phyloP scores from a whole-genome alignment of 2,329 filamentous ascomycete genomes.

The Claviceps pusilla region DNA sequence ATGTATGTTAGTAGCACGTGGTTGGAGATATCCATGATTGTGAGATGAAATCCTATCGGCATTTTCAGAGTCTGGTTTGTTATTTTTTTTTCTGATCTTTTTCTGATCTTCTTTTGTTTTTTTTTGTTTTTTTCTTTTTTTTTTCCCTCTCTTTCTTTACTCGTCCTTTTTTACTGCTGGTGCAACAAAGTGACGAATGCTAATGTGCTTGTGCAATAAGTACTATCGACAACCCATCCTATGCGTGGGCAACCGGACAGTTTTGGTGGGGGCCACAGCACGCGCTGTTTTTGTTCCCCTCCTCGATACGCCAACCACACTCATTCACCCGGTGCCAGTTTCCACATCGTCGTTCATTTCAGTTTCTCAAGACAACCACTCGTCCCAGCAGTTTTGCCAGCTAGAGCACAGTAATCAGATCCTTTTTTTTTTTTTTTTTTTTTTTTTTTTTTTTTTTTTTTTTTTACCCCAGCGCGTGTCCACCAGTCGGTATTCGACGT shows the following conservation, averaged over 20 bases:
- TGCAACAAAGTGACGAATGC: not conserved
- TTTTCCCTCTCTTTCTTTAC: not conserved
- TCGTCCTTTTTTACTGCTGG: not conserved
- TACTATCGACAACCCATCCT: not conserved
- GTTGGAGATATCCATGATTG: constrained; percentile 26
- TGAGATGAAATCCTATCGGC: constrained; percentile 15
- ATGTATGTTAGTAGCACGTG: constrained; percentile 29
- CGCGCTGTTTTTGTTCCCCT: not conserved
- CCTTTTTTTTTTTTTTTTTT: too few relatives aligned
- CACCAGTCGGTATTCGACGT: not conserved
- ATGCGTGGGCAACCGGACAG: not conserved
- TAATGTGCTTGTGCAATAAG: not conserved
- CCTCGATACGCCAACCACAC: not conserved
- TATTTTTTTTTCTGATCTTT: not conserved
- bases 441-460: too few relatives aligned
- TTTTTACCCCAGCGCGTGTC: not conserved
- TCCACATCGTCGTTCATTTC: not conserved
- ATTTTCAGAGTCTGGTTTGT: constrained; percentile 4
- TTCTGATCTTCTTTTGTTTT: not conserved
- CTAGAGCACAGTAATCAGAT: not conserved
- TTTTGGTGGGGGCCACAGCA: not conserved
- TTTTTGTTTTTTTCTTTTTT: too few relatives aligned
- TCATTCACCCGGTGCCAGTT: not conserved
- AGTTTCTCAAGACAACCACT: not conserved
- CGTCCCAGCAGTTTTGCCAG: not conserved